A percentile compares a stretch with the other conserved stretches of the same genome.
Conservation (phyloP, 108 stramenopile genomes). For the Cyclotella kingstonii region DNA sequence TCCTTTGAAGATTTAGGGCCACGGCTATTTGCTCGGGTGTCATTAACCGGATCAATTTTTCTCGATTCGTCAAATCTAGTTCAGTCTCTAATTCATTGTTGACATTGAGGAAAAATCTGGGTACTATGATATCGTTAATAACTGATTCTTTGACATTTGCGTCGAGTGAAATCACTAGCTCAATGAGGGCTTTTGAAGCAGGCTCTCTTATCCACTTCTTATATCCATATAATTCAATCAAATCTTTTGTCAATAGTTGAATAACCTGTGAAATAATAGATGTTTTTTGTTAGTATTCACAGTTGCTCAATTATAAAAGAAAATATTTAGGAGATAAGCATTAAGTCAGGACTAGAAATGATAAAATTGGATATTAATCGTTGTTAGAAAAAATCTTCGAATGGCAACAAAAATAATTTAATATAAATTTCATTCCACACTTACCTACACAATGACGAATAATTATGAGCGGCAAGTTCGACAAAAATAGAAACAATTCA, state of each 20-base stretch:
- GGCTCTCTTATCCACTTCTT: conserved; percentile 85
- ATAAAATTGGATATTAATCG: no score
- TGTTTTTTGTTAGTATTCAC: no score
- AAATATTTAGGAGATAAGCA: no score
- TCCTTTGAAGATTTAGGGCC: conserved; percentile 58
- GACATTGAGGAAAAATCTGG: conserved; percentile 40
- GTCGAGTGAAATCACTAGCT: conserved; percentile 50
- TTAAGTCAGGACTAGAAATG: no score
- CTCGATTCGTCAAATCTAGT: neutral
- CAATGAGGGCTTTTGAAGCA: conserved; percentile 70
- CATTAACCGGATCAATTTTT: conserved; percentile 34
- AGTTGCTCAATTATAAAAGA: no score
- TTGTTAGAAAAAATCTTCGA: no score
- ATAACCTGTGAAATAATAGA: no score
- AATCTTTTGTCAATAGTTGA: conserved; percentile 43
- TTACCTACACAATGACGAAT: no score
- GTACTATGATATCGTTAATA: conserved; percentile 52
- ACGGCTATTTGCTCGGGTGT: conserved; percentile 70
- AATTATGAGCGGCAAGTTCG: no score
- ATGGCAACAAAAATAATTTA: no score
- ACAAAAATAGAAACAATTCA: no score
- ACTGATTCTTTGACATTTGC: conserved; percentile 24
- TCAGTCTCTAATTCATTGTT: conserved; percentile 14
- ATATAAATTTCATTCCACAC: no score
- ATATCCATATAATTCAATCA: conserved; percentile 72